Evolutionary conservation across 306 rosid genomes (phyloP).

Genomic region (Rosa chinensis): DNA sequence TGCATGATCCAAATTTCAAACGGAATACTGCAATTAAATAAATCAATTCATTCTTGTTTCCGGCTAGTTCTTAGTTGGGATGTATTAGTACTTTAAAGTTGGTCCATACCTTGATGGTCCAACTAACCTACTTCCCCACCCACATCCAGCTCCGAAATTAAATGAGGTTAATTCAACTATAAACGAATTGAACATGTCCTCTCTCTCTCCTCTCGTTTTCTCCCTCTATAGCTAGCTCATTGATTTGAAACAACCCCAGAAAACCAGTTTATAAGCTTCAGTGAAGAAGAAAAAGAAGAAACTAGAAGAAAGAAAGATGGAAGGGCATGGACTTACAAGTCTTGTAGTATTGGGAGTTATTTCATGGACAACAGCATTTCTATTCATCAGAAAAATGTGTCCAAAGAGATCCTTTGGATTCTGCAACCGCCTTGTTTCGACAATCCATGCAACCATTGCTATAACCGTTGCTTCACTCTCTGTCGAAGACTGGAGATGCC

Average conservation of each 20-base stretch:
- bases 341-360: conserved; percentile 51
- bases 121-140: conserved; percentile 10
- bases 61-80: neutral
- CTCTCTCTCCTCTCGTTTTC: neutral
- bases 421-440: conserved; percentile 66
- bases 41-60: neutral
- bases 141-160: conserved; percentile 1
- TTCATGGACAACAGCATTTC: conserved; percentile 66
- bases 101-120: neutral
- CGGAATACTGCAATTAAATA: neutral
- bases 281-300: neutral
- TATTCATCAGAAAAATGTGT: conserved; percentile 40
- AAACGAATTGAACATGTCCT: neutral
- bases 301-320: conserved; percentile 34
- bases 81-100: neutral
- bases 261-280: conserved; percentile 5
- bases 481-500: conserved; percentile 70
- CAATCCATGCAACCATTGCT: conserved; percentile 63
- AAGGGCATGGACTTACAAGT: conserved; percentile 27
- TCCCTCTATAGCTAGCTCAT: neutral
- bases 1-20: neutral
- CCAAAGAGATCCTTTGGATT: conserved; percentile 58
- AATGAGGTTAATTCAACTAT: conserved; percentile 17
- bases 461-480: conserved; percentile 65
- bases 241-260: neutral